Evolutionary conservation across 176 grass and related monocot genomes (phyloP).

Genomic region (Dactylis glomerata): DNA sequence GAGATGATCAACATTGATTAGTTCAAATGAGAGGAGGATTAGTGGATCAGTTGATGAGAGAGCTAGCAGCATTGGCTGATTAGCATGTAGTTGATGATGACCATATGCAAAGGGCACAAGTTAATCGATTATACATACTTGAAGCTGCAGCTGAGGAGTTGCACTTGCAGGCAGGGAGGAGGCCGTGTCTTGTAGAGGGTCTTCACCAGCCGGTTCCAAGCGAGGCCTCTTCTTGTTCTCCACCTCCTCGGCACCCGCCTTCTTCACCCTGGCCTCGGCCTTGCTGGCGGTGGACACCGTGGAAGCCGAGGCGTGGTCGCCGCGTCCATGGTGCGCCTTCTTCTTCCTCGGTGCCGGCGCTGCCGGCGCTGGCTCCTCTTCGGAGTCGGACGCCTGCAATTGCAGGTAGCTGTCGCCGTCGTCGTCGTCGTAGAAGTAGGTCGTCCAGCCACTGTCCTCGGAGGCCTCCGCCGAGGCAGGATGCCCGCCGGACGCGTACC

Average conservation of each 20-base stretch:
- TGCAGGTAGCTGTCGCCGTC: slow-evolving; percentile 5
- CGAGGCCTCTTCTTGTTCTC: slow-evolving; percentile 24
- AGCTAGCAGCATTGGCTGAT: background rate
- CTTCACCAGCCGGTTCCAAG: slow-evolving; percentile 24
- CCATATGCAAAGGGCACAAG: background rate
- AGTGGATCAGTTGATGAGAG: background rate
- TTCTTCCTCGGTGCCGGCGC: background rate
- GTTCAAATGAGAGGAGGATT: background rate
- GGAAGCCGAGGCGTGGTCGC: background rate
- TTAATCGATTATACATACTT: background rate
- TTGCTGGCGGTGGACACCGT: slow-evolving; percentile 29
- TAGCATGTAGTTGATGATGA: background rate
- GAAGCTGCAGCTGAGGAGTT: slow-evolving; percentile 4
- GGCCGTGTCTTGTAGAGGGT: slow-evolving; percentile 74
- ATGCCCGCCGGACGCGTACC: background rate
- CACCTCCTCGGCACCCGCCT: background rate
- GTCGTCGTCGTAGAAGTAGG: slow-evolving; percentile 58
- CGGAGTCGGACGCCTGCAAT: slow-evolving; percentile 4
- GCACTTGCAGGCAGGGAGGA: slow-evolving; percentile 41
- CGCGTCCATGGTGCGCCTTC: background rate
- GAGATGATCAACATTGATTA: background rate
- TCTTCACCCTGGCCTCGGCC: background rate
- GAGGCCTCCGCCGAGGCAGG: background rate
- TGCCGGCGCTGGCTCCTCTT: background rate
- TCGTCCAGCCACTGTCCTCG: slow-evolving; percentile 72